phyloP scores from a whole-genome alignment of 768 basidiomycete genomes.

The Cantharellus cinnabarinus region DNA sequence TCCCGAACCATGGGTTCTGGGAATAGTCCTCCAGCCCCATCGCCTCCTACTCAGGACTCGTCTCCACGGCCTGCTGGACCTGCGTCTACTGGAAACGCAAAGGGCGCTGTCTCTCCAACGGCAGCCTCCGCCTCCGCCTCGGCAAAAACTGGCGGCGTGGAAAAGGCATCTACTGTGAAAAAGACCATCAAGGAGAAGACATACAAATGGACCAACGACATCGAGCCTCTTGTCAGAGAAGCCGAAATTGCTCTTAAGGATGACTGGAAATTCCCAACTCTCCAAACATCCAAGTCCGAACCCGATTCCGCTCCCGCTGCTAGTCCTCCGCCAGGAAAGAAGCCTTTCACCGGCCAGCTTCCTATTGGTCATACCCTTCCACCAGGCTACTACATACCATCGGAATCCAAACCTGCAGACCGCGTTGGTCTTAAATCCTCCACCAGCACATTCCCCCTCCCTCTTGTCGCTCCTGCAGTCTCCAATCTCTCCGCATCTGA shows the following conservation, averaged over 20 bases:
- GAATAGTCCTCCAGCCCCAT: background rate
- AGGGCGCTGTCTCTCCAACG: background rate
- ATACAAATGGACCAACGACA: slow-evolving; percentile 9
- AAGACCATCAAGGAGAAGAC: slow-evolving; percentile 32
- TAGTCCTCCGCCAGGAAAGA: slow-evolving; percentile 16
- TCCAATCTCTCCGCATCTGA: slow-evolving; percentile 53
- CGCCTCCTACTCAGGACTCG: background rate
- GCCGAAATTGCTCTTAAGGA: slow-evolving; percentile 30
- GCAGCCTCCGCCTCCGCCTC: background rate
- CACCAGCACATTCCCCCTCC: slow-evolving; percentile 26
- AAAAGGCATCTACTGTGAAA: slow-evolving; percentile 23
- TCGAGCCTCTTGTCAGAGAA: slow-evolving; percentile 39
- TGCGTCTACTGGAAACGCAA: slow-evolving; percentile 7
- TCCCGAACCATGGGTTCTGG: slow-evolving; percentile 3
- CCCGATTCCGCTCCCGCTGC: slow-evolving; percentile 14
- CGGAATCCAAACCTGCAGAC: slow-evolving; percentile 24
- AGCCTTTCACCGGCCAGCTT: slow-evolving; percentile 39
- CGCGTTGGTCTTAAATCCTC: slow-evolving; percentile 14
- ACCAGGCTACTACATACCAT: slow-evolving; percentile 58
- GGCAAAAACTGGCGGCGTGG: slow-evolving; percentile 3
- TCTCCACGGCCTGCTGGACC: background rate
- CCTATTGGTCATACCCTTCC: slow-evolving; percentile 93
- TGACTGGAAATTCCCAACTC: slow-evolving; percentile 1
- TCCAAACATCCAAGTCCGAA: background rate
- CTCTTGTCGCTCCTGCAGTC: slow-evolving; percentile 65